A percentile compares a stretch with the other conserved stretches of the same genome.
Evolutionary conservation across 1,139 yeast species (phyloP).

Genomic region (Yamadazyma atmosphaerica): DNA sequence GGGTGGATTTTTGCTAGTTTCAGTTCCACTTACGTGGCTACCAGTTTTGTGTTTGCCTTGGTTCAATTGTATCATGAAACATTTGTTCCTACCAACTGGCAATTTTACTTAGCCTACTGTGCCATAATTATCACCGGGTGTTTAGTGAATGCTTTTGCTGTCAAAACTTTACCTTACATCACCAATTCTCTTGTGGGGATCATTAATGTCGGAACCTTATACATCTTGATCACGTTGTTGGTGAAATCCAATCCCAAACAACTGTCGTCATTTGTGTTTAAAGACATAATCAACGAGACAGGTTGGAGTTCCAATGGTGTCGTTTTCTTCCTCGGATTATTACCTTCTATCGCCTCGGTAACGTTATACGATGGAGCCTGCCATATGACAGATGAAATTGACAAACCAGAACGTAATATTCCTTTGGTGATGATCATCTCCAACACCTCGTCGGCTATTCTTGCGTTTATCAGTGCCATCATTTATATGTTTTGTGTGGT

Average conservation of each 20-base stretch:
- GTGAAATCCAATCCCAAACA: conserved; percentile 25
- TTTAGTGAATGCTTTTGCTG: conserved; percentile 22
- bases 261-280: conserved; percentile 24
- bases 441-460: conserved; percentile 22
- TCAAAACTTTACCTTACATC: conserved; percentile 19
- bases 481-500: conserved; percentile 29
- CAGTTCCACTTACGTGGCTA: conserved; percentile 34
- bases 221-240: conserved; percentile 24
- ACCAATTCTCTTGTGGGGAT: conserved; percentile 21
- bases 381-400: conserved; percentile 33
- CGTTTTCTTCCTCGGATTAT: conserved; percentile 28
- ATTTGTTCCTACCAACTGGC: conserved; percentile 24
- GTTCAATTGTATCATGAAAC: conserved; percentile 31
- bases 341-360: conserved; percentile 29
- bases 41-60: conserved; percentile 42
- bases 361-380: conserved; percentile 29
- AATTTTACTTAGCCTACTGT: conserved; percentile 22
- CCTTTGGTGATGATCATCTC: conserved; percentile 30
- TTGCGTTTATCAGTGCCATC: conserved; percentile 24
- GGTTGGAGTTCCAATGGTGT: conserved; percentile 31
- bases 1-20: conserved; percentile 49
- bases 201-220: conserved; percentile 26
- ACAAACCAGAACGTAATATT: conserved; percentile 25
- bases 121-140: conserved; percentile 19
- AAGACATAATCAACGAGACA: conserved; percentile 23